phyloP scores from a whole-genome alignment of 768 basidiomycete genomes.

The Daedaleopsis sinensis region DNA sequence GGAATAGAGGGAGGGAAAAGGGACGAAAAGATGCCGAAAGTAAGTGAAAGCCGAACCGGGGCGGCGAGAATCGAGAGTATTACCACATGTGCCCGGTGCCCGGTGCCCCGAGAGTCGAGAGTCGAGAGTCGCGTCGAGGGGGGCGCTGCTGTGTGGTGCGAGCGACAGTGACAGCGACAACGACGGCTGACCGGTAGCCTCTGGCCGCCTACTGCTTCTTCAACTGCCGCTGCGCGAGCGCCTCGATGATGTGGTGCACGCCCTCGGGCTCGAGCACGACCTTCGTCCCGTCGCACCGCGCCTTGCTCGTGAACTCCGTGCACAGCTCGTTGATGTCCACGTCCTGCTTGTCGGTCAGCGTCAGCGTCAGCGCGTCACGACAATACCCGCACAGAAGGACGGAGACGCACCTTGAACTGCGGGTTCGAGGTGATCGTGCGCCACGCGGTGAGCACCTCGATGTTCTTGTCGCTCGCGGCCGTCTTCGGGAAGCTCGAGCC shows the following conservation, averaged over 20 bases:
- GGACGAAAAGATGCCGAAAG: not conserved
- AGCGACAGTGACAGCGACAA: too few species aligned
- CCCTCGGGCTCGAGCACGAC: constrained; percentile 67
- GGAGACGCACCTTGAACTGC: constrained; percentile 71
- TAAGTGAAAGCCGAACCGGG: too few species aligned
- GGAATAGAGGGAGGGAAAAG: not conserved
- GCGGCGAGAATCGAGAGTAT: too few species aligned
- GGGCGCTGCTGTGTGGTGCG: too few species aligned
- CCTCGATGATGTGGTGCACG: constrained; percentile 47
- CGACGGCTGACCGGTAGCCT: too few species aligned
- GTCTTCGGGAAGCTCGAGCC: constrained; percentile 73
- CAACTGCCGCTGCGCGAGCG: constrained; percentile 32
- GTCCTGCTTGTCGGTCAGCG: constrained; percentile 46
- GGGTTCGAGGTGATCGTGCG: constrained; percentile 73
- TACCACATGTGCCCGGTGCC: too few species aligned
- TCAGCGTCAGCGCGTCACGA: too few species aligned
- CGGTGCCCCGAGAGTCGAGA: too few species aligned
- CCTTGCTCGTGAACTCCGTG: constrained; percentile 78
- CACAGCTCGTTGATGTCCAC: constrained; percentile 81
- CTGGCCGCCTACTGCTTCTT: constrained; percentile 20
- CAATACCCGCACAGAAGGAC: not conserved
- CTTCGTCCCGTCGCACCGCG: constrained; percentile 82
- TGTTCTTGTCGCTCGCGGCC: constrained; percentile 67
- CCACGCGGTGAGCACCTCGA: constrained; percentile 83
- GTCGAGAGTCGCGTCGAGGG: too few species aligned